Base-by-base conservation (phyloP, 805 yeast species). In the Ogataea parapolymorpha region DNA sequence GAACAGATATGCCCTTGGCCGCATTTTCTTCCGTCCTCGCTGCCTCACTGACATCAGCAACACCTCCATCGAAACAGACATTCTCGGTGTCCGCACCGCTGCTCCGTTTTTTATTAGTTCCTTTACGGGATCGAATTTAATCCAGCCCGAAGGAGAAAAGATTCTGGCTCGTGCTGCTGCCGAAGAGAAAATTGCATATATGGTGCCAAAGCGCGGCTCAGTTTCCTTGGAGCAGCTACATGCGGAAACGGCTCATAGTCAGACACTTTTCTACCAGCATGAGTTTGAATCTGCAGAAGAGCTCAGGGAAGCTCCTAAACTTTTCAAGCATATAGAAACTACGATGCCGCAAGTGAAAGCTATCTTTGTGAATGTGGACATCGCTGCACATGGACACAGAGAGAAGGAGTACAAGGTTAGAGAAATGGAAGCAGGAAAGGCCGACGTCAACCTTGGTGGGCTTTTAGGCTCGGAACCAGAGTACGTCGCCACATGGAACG, bases 31-130 rank as follows among this genome's bases (percentile, higher is more conserved):
- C 70, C 78, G 85, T 45, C 97, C 98, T 9, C 68, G 74, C 41
- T 73, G 89, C 20, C 65, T 90, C 37, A 83, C 87, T 6, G 88
- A 91, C 61, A 95, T 89, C 9, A 56, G 70, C 3, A 58, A 72
- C n/a, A 72, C 83, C 29, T 84, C 81, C 50, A 58, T 75, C 24
- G 57, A 77, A 2, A 80, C 91, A 4, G 68, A 75, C 5, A 75
- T 89, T 74, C 66, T 89, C 20, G 95, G 95, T 10, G 56, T 72
- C 17, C 63, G 68, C 26, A 66, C 75, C 4, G 68, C 74, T 13
- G 82, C 79, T 5, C 97, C 98, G 5, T 86, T 90, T 60, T 90
- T 87, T 56, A 77, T 83, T 41, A 76, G 93, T n/a, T 95, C 96
- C 0, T 85, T 96, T 14, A 95, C 96, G 0, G 74, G 89, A 35